Percentiles rank a stretch among this genome's conserved stretches.
These are phyloP conservation scores for Phytopythium helicoides DNA, from an alignment of 352 stramenopile species.

Conservation along the genomic window DNA sequence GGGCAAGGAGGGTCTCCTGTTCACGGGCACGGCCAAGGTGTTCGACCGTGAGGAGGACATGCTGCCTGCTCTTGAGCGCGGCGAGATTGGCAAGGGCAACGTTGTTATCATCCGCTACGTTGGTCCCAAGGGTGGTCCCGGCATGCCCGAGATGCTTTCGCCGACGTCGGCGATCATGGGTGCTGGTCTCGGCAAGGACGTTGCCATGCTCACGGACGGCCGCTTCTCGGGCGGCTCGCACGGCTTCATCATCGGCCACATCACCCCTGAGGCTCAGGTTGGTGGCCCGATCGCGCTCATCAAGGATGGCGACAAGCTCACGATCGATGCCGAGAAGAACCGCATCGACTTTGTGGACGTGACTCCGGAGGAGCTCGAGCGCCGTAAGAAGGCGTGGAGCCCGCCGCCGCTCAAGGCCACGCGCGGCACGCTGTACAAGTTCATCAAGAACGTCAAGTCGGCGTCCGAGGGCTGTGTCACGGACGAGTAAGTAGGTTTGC, in stretches of 20 bases:
- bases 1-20: slow-evolving; percentile 89
- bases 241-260: slow-evolving; percentile 98
- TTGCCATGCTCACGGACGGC: slow-evolving; percentile 97
- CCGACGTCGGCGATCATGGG: slow-evolving; percentile 98
- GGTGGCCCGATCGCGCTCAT: slow-evolving; percentile 97
- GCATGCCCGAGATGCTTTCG: slow-evolving; percentile 98
- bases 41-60: slow-evolving; percentile 98
- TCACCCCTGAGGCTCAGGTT: slow-evolving; percentile 98
- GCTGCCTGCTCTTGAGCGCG: slow-evolving; percentile 83
- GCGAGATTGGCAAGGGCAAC: slow-evolving; percentile 94
- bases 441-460: slow-evolving; percentile 98
- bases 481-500: slow-evolving; percentile 83
- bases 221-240: slow-evolving; percentile 98
- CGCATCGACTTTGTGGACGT: slow-evolving; percentile 94
- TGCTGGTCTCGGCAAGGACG: slow-evolving; percentile 94
- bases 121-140: slow-evolving; percentile 96
- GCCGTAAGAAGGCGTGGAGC: slow-evolving; percentile 87
- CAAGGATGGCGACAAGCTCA: slow-evolving; percentile 95
- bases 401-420: slow-evolving; percentile 92
- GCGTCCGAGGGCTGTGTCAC: slow-evolving; percentile 98
- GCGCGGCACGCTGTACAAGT: slow-evolving; percentile 98
- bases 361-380: slow-evolving; percentile 87
- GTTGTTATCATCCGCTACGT: slow-evolving; percentile 99
- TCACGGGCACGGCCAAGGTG: slow-evolving; percentile 79
- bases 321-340: slow-evolving; percentile 94